phyloP scores from a whole-genome alignment of 2,329 filamentous ascomycete genomes.

The Epichloe glyceriae region DNA sequence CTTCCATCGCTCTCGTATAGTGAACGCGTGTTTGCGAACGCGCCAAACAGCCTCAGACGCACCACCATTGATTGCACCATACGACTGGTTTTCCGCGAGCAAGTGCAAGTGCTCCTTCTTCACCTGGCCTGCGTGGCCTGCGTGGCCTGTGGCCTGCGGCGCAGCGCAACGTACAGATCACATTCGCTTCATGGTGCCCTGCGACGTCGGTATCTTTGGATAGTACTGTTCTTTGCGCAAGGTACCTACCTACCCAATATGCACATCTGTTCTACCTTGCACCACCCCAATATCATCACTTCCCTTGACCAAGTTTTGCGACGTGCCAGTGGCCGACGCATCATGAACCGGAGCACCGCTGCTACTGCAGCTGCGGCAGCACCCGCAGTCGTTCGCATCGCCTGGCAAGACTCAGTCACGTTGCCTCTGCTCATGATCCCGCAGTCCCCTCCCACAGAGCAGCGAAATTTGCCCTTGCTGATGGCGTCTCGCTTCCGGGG shows the following conservation, averaged over 20 bases:
- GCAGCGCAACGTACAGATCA: background rate
- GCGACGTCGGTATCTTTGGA: background rate
- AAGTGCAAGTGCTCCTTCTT: constrained; percentile 5
- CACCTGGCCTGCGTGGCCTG: background rate
- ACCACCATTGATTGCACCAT: background rate
- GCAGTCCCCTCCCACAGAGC: background rate
- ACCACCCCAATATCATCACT: constrained; percentile 5
- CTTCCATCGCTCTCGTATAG: background rate
- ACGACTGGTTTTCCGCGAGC: background rate
- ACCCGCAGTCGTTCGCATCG: background rate
- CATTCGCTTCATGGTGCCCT: background rate
- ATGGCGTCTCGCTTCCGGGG: background rate
- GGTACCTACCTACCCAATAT: constrained; percentile 14
- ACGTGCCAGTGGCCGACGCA: background rate
- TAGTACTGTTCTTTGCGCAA: background rate
- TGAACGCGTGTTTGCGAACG: background rate
- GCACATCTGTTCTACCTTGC: constrained; percentile 6
- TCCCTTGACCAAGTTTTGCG: constrained; percentile 5
- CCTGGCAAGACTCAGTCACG: background rate
- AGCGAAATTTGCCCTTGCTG: background rate
- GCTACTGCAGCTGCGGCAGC: background rate
- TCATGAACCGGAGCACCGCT: constrained; percentile 5
- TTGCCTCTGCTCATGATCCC: no score
- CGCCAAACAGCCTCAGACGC: background rate
- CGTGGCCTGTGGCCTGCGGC: background rate